Percentiles rank a stretch among this genome's conserved stretches.
Evolutionary conservation across 2,329 filamentous ascomycete species (phyloP).

Genomic region (Pestalotiopsis sp.): DNA sequence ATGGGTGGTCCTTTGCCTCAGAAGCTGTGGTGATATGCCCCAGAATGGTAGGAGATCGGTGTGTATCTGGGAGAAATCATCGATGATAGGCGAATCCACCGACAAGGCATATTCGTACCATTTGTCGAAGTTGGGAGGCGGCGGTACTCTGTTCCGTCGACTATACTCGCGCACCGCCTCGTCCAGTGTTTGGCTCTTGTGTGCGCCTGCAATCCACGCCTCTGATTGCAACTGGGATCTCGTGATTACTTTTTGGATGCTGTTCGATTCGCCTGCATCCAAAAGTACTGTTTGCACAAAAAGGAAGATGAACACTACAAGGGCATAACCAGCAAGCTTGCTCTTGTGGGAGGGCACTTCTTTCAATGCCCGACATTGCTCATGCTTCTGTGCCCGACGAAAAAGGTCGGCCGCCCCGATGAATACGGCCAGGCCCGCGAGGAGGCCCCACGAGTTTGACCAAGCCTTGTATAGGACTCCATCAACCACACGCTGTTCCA

Average conservation of each 20-base stretch:
- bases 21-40: slow-evolving; percentile 62
- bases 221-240: slow-evolving; percentile 49
- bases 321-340: slow-evolving; percentile 20
- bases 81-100: slow-evolving; percentile 64
- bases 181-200: slow-evolving; percentile 50
- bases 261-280: slow-evolving; percentile 14
- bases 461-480: slow-evolving; percentile 25
- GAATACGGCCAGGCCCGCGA: slow-evolving; percentile 24
- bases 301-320: slow-evolving; percentile 22
- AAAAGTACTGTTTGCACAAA: slow-evolving; percentile 21
- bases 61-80: slow-evolving; percentile 72
- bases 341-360: slow-evolving; percentile 21
- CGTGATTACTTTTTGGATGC: slow-evolving; percentile 42
- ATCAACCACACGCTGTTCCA: slow-evolving; percentile 25
- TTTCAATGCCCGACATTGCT: slow-evolving; percentile 10
- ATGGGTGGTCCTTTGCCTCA: slow-evolving; percentile 52
- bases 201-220: slow-evolving; percentile 45
- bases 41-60: slow-evolving; percentile 70
- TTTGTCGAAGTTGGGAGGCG: slow-evolving; percentile 74
- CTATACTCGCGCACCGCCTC: slow-evolving; percentile 68
- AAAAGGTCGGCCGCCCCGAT: slow-evolving; percentile 26
- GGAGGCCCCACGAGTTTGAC: slow-evolving; percentile 24
- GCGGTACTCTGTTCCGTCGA: slow-evolving; percentile 64
- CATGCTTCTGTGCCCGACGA: slow-evolving; percentile 18
- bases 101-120: slow-evolving; percentile 71